phyloP scores from a whole-genome alignment of 2,329 filamentous ascomycete genomes.

The Akanthomyces uredinophilus region DNA sequence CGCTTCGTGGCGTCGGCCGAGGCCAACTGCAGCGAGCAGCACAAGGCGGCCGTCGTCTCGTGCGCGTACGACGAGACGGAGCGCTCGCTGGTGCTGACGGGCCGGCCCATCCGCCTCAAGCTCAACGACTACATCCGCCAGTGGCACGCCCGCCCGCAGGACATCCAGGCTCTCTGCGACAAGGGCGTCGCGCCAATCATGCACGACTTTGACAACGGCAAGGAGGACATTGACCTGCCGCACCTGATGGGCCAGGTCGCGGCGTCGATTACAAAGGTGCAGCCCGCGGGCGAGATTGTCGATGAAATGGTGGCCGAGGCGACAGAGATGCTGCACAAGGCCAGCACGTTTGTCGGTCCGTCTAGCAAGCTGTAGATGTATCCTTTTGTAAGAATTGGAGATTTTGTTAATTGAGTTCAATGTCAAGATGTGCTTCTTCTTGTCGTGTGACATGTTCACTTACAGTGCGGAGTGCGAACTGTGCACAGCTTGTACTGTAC shows the following conservation, averaged over 20 bases:
- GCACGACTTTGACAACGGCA: conserved; percentile 73
- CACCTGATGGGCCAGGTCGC: conserved; percentile 94
- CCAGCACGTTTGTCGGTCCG: conserved; percentile 51
- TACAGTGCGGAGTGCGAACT: conserved; percentile 18
- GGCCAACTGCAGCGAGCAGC: conserved; percentile 72
- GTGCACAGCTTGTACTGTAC: background rate
- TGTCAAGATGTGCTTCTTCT: no score
- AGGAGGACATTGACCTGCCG: conserved; percentile 69
- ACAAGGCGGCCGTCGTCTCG: conserved; percentile 79
- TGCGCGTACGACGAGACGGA: conserved; percentile 76
- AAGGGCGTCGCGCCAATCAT: conserved; percentile 75
- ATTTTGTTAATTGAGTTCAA: background rate
- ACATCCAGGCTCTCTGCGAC: conserved; percentile 70
- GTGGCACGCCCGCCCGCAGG: conserved; percentile 73
- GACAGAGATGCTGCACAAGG: conserved; percentile 57
- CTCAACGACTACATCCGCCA: conserved; percentile 76
- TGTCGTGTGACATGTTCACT: background rate
- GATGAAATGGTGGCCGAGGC: conserved; percentile 82
- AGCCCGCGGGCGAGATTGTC: conserved; percentile 81
- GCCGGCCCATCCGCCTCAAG: conserved; percentile 73
- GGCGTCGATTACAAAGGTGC: conserved; percentile 67
- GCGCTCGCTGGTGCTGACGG: conserved; percentile 75
- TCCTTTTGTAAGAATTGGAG: background rate
- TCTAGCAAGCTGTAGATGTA: conserved; percentile 37
- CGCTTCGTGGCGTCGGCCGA: conserved; percentile 81